Base-by-base conservation (phyloP, 108 stramenopile genomes). In the Cylindrotheca fusiformis region DNA sequence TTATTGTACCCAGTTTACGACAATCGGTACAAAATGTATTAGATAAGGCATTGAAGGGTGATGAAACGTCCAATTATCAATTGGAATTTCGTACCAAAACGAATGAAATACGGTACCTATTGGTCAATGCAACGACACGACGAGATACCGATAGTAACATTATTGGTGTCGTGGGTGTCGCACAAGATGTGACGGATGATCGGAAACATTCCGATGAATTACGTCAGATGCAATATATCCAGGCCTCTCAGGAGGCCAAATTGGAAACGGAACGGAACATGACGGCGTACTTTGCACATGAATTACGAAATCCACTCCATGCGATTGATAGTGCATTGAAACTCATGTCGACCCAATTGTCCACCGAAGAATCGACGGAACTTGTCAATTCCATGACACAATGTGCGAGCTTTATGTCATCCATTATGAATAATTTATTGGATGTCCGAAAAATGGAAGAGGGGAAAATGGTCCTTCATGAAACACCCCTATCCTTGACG, bases 51-150 rank as follows among this genome's bases (percentile, higher is more conserved):
- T 58, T 85, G 12, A 30, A 49, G 23, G 85, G 85, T 51, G 68
- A 79, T 30, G 82, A 85, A 62, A 87, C 84, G 4, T 80, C 78
- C 18, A 90, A 86, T 65, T 86, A 77, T 62, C 82, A 84, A 59
- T 62, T 88, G 18, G 84, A 85, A 33, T 75, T 91, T 25, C 50
- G 74, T 32, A 83, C 91, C 10, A 92, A 92, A 52, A 57, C 76
- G 0, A 73, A 68, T 4, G 77, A 81, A 60, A 59, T 65, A 44
- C 50, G 61, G 2, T 74, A 77, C 31, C 54, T 86, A 33, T 65
- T 86, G 51, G 80, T 82, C 23, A 86, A 86, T 77, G 81, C 85
- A 2, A 82, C 81, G 5, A 82, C 85, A 14, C 50, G 85, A 48
- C 65, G 81, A n/a, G 78, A 86, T 56, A 75, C 71, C 24, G 75